phyloP scores from a whole-genome alignment of 495 filamentous ascomycete species.

The Penicillium mononematosum region DNA sequence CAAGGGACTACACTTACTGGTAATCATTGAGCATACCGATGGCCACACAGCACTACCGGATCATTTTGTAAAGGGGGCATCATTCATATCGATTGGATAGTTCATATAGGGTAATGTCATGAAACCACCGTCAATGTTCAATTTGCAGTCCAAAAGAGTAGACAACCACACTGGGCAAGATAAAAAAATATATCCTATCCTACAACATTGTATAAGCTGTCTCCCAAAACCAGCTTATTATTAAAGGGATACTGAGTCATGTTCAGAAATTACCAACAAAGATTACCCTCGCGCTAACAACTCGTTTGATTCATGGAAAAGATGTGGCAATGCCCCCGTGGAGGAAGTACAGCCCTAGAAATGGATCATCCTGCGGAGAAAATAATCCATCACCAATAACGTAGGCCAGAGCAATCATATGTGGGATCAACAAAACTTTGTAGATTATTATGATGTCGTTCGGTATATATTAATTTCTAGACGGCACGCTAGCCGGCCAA shows the following conservation, averaged over 20 bases:
- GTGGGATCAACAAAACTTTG: too few relatives aligned
- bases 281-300: neutral
- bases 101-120: slow-evolving; percentile 28
- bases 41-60: slow-evolving; percentile 3
- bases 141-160: neutral
- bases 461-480: neutral
- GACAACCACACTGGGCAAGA: neutral
- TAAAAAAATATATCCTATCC: neutral
- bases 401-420: neutral
- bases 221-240: neutral
- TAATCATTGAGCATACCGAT: slow-evolving; percentile 7
- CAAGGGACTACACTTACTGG: slow-evolving; percentile 3
- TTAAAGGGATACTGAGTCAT: too few relatives aligned
- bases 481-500: neutral
- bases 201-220: neutral
- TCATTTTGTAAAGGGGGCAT: slow-evolving; percentile 27
- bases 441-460: neutral
- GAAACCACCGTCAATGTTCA: neutral
- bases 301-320: neutral
- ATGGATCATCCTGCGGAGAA: neutral
- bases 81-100: slow-evolving; percentile 22
- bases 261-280: neutral
- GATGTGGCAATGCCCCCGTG: neutral
- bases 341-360: neutral
- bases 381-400: neutral